Evolutionary conservation across 108 stramenopile genomes (phyloP).

Genomic region (Cyclotella kingstonii): DNA sequence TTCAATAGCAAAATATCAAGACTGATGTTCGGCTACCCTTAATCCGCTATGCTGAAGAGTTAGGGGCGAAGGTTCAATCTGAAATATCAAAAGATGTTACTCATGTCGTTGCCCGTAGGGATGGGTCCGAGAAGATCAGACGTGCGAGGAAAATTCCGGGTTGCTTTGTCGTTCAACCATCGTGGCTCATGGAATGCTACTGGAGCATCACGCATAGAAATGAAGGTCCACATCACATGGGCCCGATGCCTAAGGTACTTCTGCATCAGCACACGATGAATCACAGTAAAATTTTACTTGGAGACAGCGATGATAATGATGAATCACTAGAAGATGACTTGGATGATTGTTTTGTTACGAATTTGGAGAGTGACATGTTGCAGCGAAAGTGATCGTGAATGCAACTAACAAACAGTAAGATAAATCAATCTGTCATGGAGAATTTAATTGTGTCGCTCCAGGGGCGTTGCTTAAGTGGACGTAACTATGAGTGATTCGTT

Average conservation of each 20-base stretch:
- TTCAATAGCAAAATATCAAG: conserved; percentile 34
- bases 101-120: conserved; percentile 77
- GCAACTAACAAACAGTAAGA: background rate
- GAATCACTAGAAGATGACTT: conserved; percentile 44
- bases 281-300: conserved; percentile 6
- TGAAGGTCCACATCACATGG: conserved; percentile 41
- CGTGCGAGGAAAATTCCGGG: conserved; percentile 65
- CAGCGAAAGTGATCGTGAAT: background rate
- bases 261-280: conserved; percentile 6
- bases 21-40: conserved; percentile 53
- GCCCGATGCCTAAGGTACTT: conserved; percentile 27
- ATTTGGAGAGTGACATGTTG: conserved; percentile 55
- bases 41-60: conserved; percentile 72
- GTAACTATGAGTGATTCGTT: no score
- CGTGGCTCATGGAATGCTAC: conserved; percentile 86
- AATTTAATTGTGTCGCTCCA: background rate
- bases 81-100: conserved; percentile 50
- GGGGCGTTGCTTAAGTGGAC: no score
- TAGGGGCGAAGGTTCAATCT: conserved; percentile 66
- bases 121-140: conserved; percentile 73
- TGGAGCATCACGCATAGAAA: conserved; percentile 67
- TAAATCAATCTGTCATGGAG: background rate
- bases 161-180: conserved; percentile 60
- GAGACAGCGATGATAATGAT: conserved; percentile 24
- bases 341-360: conserved; percentile 61